Evolutionary conservation across 2,329 filamentous ascomycete genomes (phyloP).

Genomic region (Blastomyces parvus): DNA sequence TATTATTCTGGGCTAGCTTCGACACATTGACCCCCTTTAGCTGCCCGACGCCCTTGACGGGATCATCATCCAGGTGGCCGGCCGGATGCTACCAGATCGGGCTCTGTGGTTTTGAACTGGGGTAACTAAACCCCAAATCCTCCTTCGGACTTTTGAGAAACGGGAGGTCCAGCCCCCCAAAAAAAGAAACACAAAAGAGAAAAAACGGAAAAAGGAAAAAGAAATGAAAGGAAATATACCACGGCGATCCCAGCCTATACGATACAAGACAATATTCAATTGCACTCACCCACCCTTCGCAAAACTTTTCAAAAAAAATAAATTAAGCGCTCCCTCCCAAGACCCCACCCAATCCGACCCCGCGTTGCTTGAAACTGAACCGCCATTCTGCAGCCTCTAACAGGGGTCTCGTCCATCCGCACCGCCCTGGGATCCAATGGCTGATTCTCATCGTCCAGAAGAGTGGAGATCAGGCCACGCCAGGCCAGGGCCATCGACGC

Average conservation of each 20-base stretch:
- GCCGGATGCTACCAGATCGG: background rate
- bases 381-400: conserved; percentile 4
- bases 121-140: background rate
- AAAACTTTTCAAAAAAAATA: background rate
- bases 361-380: background rate
- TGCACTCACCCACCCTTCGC: no score
- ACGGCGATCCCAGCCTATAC: no score
- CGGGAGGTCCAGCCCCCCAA: no score
- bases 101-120: background rate
- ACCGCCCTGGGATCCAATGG: background rate
- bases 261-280: no score
- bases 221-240: no score
- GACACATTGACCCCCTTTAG: background rate
- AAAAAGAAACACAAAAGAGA: background rate
- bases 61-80: background rate
- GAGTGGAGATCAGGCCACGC: background rate
- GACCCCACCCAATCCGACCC: background rate
- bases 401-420: background rate
- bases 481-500: background rate
- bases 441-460: background rate
- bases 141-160: no score
- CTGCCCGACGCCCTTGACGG: background rate
- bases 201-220: no score
- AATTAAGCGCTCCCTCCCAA: background rate
- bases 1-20: background rate